Evolutionary conservation across 495 filamentous ascomycete genomes (phyloP).

Genomic region (Viridothelium virens): DNA sequence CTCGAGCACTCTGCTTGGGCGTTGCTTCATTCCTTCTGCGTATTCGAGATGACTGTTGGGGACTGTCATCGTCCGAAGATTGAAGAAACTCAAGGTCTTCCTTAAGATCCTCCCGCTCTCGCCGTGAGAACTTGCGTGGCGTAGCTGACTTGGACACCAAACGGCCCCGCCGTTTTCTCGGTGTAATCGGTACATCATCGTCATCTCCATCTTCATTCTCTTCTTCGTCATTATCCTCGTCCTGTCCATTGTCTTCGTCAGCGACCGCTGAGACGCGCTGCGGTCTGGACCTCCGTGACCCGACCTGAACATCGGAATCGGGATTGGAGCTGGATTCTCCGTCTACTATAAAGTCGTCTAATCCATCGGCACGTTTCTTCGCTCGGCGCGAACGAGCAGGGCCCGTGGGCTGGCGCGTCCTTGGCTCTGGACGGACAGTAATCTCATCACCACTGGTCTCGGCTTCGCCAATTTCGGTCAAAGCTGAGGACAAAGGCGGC

Average conservation of each 20-base stretch:
- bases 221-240: conserved; percentile 25
- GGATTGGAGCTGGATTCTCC: conserved; percentile 14
- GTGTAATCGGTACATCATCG: conserved; percentile 18
- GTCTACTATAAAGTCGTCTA: conserved; percentile 1
- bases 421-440: neutral
- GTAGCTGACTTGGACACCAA: conserved; percentile 9
- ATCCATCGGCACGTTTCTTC: neutral
- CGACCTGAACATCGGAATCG: conserved; percentile 24
- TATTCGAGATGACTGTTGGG: conserved; percentile 17
- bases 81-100: conserved; percentile 34
- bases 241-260: conserved; percentile 15
- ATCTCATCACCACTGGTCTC: conserved; percentile 19
- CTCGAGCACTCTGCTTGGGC: conserved; percentile 19
- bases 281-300: conserved; percentile 12
- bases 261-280: conserved; percentile 9
- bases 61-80: conserved; percentile 22
- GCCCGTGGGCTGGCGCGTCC: neutral
- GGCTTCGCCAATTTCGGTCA: conserved; percentile 7
- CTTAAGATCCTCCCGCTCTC: conserved; percentile 32
- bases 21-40: conserved; percentile 17
- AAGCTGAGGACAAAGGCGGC: neutral
- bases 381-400: neutral
- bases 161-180: conserved; percentile 8
- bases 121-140: conserved; percentile 17
- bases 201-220: conserved; percentile 23